Evolutionary conservation across 495 filamentous ascomycete species (phyloP).

Genomic region (Hyaloscypha variabilis): DNA sequence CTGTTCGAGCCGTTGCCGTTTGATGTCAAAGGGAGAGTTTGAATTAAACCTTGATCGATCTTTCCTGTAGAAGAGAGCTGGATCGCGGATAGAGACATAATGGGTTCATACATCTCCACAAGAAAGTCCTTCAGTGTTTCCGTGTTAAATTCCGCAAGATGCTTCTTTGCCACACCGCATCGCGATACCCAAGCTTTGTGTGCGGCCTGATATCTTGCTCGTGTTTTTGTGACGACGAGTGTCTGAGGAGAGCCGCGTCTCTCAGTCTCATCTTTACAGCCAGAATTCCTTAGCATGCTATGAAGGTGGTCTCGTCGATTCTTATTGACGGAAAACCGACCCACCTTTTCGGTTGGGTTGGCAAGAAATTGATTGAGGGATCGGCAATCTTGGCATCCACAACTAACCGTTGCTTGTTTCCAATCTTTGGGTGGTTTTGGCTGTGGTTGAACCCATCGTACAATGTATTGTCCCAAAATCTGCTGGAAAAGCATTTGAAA

Average conservation of each 20-base stretch:
- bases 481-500: constrained; percentile 10
- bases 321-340: neutral
- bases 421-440: constrained; percentile 7
- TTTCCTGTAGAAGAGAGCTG: neutral
- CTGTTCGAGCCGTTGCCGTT: constrained; percentile 5
- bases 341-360: constrained; percentile 5
- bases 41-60: neutral
- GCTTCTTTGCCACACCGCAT: neutral
- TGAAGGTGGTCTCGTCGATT: constrained; percentile 1
- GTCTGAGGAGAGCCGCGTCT: constrained; percentile 12
- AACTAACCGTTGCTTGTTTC: constrained; percentile 11
- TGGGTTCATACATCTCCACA: neutral
- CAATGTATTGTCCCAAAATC: constrained; percentile 14
- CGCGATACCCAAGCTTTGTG: constrained; percentile 2
- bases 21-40: neutral
- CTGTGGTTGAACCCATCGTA: constrained; percentile 2
- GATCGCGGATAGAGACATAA: neutral
- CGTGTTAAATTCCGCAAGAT: neutral
- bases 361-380: constrained; percentile 21
- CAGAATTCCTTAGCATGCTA: neutral
- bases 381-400: constrained; percentile 21
- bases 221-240: neutral
- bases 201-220: neutral
- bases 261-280: constrained; percentile 1
- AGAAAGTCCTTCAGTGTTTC: constrained; percentile 5